Conservation (phyloP, 352 stramenopile genomes). For the Phytopythium cucurbitacearum region DNA sequence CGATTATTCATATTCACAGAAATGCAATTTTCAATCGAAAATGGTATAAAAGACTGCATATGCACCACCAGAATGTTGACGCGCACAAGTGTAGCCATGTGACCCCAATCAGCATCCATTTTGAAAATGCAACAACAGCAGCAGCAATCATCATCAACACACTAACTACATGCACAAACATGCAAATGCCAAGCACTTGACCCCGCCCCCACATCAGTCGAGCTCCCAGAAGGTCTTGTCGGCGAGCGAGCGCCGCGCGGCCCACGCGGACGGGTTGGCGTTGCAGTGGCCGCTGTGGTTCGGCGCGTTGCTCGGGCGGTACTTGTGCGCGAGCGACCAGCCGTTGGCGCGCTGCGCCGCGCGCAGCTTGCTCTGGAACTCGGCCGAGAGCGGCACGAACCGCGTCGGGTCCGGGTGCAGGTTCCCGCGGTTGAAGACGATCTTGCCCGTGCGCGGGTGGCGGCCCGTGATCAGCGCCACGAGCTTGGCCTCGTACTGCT, state of each 20-base stretch:
- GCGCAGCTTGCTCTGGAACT: conserved; percentile 32
- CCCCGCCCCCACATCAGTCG: no score
- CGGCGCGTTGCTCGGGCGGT: conserved; percentile 26
- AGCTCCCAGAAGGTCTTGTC: conserved; percentile 35
- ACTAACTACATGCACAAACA: no score
- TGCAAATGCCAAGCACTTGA: no score
- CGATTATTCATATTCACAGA: no score
- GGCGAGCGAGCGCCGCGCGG: conserved; percentile 24
- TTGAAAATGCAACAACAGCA: no score
- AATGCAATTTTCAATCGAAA: no score
- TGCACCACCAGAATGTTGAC: no score
- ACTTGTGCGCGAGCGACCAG: conserved; percentile 39
- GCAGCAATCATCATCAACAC: no score
- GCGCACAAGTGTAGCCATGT: no score
- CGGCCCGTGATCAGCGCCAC: conserved; percentile 46
- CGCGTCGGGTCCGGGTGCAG: conserved; percentile 44
- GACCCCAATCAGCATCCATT: no score
- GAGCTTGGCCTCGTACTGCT: conserved; percentile 49
- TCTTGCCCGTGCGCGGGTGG: conserved; percentile 8
- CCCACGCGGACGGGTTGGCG: conserved; percentile 38
- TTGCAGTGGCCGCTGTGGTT: conserved; percentile 43
- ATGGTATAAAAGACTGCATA: no score
- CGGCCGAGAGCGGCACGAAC: conserved; percentile 30
- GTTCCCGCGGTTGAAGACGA: conserved; percentile 69
- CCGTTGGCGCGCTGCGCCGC: conserved; percentile 17